These are phyloP conservation scores for Aureobasidium sp. DNA, from an alignment of 2,329 filamentous ascomycete genomes.

Conservation along the genomic window DNA sequence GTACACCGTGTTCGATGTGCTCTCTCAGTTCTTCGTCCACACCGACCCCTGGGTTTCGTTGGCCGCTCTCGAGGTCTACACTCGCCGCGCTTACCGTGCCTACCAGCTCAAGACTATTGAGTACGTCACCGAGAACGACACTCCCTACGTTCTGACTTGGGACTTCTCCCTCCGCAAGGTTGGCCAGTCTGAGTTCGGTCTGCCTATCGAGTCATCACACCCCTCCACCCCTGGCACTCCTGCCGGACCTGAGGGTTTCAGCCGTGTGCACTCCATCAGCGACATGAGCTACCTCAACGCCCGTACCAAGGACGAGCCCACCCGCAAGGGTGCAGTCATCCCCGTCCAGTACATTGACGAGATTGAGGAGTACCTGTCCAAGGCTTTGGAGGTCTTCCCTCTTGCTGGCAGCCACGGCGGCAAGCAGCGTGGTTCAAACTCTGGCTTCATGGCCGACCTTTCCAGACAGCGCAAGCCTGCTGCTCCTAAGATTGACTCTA, in stretches of 20 bases:
- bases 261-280: conserved; percentile 88
- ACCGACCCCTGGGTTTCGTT: conserved; percentile 90
- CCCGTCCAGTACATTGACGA: conserved; percentile 93
- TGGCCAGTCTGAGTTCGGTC: conserved; percentile 81
- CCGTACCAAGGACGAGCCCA: conserved; percentile 64
- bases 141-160: conserved; percentile 80
- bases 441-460: conserved; percentile 44
- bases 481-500: conserved; percentile 47
- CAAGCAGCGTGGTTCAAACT: conserved; percentile 46
- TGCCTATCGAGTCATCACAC: conserved; percentile 69
- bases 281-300: conserved; percentile 85
- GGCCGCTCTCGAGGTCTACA: conserved; percentile 90
- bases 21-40: conserved; percentile 92
- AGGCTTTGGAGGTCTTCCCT: conserved; percentile 79
- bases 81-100: conserved; percentile 92
- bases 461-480: conserved; percentile 21
- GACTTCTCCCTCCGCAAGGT: conserved; percentile 93
- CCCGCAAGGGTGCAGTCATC: conserved; percentile 87
- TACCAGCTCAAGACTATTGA: conserved; percentile 86
- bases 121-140: conserved; percentile 72
- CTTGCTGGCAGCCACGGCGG: conserved; percentile 22
- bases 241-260: conserved; percentile 57
- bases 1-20: conserved; percentile 95
- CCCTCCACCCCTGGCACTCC: conserved; percentile 64
- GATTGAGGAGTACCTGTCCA: conserved; percentile 75